Base-by-base conservation (phyloP, 169 alveolate genomes). In the Cryptosporidium meleagridis region DNA sequence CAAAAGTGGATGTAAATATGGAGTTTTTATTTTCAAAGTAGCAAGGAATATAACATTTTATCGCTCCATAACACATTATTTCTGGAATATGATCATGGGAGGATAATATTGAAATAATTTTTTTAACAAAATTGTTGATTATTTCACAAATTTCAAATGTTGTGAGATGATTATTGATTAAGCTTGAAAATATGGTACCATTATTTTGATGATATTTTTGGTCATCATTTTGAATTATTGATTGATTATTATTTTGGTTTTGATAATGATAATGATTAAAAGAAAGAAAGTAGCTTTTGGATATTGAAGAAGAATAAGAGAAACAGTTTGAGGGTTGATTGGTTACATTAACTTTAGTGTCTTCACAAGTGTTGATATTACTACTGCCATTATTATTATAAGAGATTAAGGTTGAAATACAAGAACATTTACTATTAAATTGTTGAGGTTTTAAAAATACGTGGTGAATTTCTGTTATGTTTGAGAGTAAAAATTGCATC, bases 1-100 rank as follows among this genome's bases (percentile, higher is more conserved):
- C 51, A 35, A 23, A 45, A 10, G 51, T 71, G 10, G 61, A 26
- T 18, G 44, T 21, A 21, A 45, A 71, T 45, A 71, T 48, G 10
- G 10, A n/a, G 16, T 37, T 72, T 14, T 53, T 72, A 55, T 53
- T 39, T 26, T 45, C 8, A 41, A 52, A 35, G 16, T 26, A 58
- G 23, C 86, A 75, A 21, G 86, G 86, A 6, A 75, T 21, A 61
- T 75, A 58, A 29, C 86, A 75, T 9, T 75, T 37, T 18, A 75
- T 61, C 18, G 31, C 37, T 75, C 86, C 86, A 61, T 18, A 4
- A 61, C 86, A 75, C 33, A 48, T 48, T 7, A 48, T 48, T 48
- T 5, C 55, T 48, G 53, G 53, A 48, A 44, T 37, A 41, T 41
- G 35, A 31, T 31, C 1, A 41, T 7, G 48, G 9, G 45, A 3